phyloP scores from a whole-genome alignment of 2,329 filamentous ascomycete species.

The Diaporthe citri region DNA sequence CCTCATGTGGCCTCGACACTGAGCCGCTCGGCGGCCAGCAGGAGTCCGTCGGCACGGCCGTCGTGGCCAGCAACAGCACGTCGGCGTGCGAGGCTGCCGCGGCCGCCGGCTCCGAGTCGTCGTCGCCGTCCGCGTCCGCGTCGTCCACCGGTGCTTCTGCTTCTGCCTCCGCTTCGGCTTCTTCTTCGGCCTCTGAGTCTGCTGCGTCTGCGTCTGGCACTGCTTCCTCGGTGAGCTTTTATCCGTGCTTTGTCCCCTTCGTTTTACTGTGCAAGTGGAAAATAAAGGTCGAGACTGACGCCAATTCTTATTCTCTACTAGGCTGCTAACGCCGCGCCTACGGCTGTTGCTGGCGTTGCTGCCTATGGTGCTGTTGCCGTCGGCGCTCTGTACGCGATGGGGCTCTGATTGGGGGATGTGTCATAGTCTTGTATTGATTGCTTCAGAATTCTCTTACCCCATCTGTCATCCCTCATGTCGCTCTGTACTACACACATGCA shows the following conservation, averaged over 20 bases:
- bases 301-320: not conserved
- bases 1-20: slow-evolving; percentile 46
- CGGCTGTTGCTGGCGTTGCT: slow-evolving; percentile 12
- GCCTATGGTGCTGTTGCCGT: slow-evolving; percentile 33
- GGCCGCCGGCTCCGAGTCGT: not conserved
- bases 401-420: not conserved
- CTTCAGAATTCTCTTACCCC: too few relatives aligned
- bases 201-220: slow-evolving; percentile 27
- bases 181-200: not conserved
- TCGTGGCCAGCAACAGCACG: slow-evolving; percentile 33
- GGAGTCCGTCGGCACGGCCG: slow-evolving; percentile 41
- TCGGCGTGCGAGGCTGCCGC: slow-evolving; percentile 34
- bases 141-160: not conserved
- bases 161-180: not conserved
- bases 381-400: slow-evolving; percentile 30
- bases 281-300: not conserved
- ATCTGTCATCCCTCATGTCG: too few relatives aligned
- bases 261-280: accelerated
- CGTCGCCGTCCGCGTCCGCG: not conserved
- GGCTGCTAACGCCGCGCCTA: not conserved
- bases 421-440: not conserved
- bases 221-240: slow-evolving; percentile 22
- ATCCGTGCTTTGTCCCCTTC: too few relatives aligned
- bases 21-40: slow-evolving; percentile 42
- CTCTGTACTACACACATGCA: not conserved